Percentiles rank a stretch among this genome's conserved stretches.
Evolutionary conservation across 257 asterid species (phyloP).

Genomic region (Jacaranda mimosifolia): DNA sequence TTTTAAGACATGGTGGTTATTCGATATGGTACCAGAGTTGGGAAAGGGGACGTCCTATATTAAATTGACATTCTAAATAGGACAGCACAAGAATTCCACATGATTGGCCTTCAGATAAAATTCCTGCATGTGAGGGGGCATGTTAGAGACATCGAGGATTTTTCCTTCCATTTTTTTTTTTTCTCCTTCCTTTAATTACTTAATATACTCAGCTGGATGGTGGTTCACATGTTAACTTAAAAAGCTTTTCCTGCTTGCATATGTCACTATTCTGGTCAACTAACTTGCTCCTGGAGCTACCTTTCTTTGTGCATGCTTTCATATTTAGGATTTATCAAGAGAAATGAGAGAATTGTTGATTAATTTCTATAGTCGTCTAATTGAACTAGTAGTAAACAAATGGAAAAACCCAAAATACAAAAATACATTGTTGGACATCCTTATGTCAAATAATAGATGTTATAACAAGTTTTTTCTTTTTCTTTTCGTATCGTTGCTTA

Average conservation of each 20-base stretch:
- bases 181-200: no score
- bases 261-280: conserved; percentile 16
- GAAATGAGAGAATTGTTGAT: conserved; percentile 3
- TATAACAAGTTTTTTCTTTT: neutral
- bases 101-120: no score
- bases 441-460: neutral
- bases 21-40: no score
- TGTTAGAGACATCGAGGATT: no score
- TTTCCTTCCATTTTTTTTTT: no score
- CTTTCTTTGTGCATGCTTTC: neutral
- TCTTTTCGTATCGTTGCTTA: conserved; percentile 10
- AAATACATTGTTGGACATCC: neutral
- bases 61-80: no score
- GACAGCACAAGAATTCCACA: no score
- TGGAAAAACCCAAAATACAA: conserved; percentile 12
- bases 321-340: conserved; percentile 23
- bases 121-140: no score
- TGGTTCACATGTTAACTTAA: no score
- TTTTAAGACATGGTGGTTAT: no score
- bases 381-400: neutral
- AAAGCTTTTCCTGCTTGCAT: conserved; percentile 5
- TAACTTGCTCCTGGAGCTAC: conserved; percentile 10
- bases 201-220: neutral
- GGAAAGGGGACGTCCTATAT: no score
- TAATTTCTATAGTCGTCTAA: neutral